phyloP scores from a whole-genome alignment of 1,139 yeast genomes.

The Arxiozyma telluris region DNA sequence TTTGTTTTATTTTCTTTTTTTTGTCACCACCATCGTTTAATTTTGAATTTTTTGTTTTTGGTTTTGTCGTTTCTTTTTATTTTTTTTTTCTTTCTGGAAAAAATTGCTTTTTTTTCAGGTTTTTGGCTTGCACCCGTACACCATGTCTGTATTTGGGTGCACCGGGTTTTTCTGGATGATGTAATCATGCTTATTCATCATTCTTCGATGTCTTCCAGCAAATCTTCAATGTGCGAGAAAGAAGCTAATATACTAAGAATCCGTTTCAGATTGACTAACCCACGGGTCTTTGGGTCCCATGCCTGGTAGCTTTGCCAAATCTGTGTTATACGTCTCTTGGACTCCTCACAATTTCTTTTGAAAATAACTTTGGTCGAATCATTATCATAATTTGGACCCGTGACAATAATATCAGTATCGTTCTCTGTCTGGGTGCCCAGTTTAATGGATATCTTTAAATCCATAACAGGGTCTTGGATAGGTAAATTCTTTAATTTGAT shows the following conservation, averaged over 20 bases:
- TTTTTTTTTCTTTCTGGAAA: too few species aligned
- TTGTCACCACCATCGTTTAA: too few species aligned
- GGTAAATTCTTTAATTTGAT: conserved; percentile 25
- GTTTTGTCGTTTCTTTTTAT: too few species aligned
- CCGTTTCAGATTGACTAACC: conserved; percentile 23
- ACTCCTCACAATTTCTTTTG: conserved; percentile 18
- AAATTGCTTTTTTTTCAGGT: too few species aligned
- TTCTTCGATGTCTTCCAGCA: conserved; percentile 17
- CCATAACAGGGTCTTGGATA: conserved; percentile 11
- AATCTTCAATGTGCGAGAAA: conserved; percentile 18
- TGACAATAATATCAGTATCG: background rate
- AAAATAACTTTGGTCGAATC: conserved; percentile 9
- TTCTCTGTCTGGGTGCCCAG: background rate
- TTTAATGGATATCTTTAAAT: conserved; percentile 14
- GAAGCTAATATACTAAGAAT: conserved; percentile 27
- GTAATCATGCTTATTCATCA: background rate
- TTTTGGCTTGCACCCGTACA: too few species aligned
- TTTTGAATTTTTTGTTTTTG: too few species aligned
- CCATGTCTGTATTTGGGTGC: background rate
- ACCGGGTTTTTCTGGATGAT: background rate
- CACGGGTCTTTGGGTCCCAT: conserved; percentile 31
- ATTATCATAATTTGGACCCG: background rate
- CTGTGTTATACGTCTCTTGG: conserved; percentile 16
- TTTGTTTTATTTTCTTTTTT: too few species aligned
- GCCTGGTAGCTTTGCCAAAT: conserved; percentile 25